Conservation (phyloP, 2,329 filamentous ascomycete species). For the Penicillium sp. region DNA sequence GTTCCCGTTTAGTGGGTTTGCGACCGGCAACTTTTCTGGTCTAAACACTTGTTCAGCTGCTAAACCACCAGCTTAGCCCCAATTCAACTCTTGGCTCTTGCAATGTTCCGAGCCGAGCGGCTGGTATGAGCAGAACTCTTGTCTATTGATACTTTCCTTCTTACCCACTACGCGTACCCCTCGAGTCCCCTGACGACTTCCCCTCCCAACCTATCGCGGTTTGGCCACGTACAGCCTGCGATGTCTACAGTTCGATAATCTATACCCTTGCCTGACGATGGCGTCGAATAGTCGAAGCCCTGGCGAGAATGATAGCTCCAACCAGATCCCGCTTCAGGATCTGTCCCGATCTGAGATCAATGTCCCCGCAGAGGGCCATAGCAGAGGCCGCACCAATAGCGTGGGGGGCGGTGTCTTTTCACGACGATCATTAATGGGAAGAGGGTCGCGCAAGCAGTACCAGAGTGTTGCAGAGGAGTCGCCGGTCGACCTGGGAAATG, state of each 20-base stretch:
- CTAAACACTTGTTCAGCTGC: slow-evolving; percentile 10
- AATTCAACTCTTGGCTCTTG: neutral
- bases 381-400: slow-evolving; percentile 30
- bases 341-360: slow-evolving; percentile 46
- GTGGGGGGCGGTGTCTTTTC: slow-evolving; percentile 46
- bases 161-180: neutral
- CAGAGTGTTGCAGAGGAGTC: slow-evolving; percentile 55
- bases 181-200: neutral
- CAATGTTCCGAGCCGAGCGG: neutral
- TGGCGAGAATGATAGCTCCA: slow-evolving; percentile 29
- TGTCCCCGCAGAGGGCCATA: slow-evolving; percentile 28
- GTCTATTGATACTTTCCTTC: neutral
- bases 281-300: slow-evolving; percentile 39
- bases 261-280: slow-evolving; percentile 38
- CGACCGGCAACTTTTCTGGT: slow-evolving; percentile 16
- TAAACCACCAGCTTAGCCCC: neutral
- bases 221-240: slow-evolving; percentile 26
- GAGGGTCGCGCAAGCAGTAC: slow-evolving; percentile 49
- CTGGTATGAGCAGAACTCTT: neutral
- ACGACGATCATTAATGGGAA: slow-evolving; percentile 42
- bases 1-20: slow-evolving; percentile 15
- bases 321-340: slow-evolving; percentile 68
- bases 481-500: slow-evolving; percentile 35
- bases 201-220: neutral
- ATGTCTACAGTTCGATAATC: slow-evolving; percentile 42